Conservation (phyloP, 345 rosid genomes). For the Bruguiera sexangula region DNA sequence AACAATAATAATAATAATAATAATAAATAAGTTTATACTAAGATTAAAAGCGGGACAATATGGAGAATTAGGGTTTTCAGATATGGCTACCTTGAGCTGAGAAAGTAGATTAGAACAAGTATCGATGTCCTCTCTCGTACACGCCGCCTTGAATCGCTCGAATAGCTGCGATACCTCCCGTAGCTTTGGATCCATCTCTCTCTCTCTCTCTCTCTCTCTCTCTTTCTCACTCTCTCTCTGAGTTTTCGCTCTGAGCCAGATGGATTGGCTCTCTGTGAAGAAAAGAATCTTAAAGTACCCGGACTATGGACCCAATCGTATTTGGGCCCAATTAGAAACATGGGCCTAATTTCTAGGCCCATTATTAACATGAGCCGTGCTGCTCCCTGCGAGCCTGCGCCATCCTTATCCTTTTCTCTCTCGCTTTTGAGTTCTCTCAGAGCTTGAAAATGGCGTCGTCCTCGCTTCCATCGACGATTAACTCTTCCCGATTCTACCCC, state of each 20-base stretch:
- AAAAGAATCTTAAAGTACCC: slow-evolving; percentile 5
- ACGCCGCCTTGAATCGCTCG: slow-evolving; percentile 82
- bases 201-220: background rate
- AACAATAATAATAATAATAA: background rate
- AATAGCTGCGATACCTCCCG: slow-evolving; percentile 79
- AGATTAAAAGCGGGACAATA: background rate
- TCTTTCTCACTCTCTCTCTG: background rate
- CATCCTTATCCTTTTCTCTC: slow-evolving; percentile 26
- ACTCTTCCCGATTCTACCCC: slow-evolving; percentile 32
- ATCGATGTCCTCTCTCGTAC: slow-evolving; percentile 61
- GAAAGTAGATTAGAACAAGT: slow-evolving; percentile 53
- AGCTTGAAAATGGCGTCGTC: slow-evolving; percentile 46
- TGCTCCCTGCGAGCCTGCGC: slow-evolving; percentile 10
- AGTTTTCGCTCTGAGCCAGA: background rate
- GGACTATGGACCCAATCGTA: background rate
- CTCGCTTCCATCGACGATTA: slow-evolving; percentile 31
- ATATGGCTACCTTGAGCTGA: slow-evolving; percentile 68
- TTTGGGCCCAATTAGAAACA: background rate
- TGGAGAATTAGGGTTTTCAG: slow-evolving; percentile 31
- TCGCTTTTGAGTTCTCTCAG: background rate
- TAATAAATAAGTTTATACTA: background rate
- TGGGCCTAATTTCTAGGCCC: too few species aligned
- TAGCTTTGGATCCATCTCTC: slow-evolving; percentile 79
- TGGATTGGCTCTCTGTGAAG: slow-evolving; percentile 40
- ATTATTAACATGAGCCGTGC: too few species aligned